phyloP scores from a whole-genome alignment of 1,139 yeast species.

The Suhomyces bokatorum region DNA sequence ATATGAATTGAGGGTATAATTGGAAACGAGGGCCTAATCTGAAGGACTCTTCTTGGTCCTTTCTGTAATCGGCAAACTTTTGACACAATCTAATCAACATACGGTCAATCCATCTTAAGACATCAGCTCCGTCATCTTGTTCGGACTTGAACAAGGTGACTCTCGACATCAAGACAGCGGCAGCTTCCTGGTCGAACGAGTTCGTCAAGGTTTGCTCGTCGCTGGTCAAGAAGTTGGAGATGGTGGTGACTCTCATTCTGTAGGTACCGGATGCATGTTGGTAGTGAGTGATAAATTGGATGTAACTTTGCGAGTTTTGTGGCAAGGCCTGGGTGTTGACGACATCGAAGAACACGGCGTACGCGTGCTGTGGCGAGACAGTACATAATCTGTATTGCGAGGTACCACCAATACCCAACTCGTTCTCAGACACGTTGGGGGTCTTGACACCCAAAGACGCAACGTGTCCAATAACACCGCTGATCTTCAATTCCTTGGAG shows the following conservation, averaged over 20 bases:
- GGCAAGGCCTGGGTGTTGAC: conserved; percentile 52
- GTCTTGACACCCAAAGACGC: conserved; percentile 66
- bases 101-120: conserved; percentile 53
- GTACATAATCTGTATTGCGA: conserved; percentile 84
- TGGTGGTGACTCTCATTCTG: conserved; percentile 89
- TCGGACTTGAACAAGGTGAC: conserved; percentile 89
- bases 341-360: conserved; percentile 86
- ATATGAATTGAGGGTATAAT: conserved; percentile 89
- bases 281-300: conserved; percentile 74
- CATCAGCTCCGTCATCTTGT: conserved; percentile 59
- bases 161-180: conserved; percentile 94
- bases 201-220: conserved; percentile 52
- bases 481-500: conserved; percentile 82
- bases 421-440: conserved; percentile 83
- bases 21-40: conserved; percentile 49
- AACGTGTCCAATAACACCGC: conserved; percentile 95
- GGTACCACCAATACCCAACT: conserved; percentile 91
- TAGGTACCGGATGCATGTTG: conserved; percentile 81
- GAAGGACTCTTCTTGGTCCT: conserved; percentile 48
- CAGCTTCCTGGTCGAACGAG: conserved; percentile 98
- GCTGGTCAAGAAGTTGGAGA: conserved; percentile 61
- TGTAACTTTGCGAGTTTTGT: conserved; percentile 54
- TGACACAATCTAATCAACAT: conserved; percentile 53
- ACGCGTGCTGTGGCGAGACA: conserved; percentile 81
- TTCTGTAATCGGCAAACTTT: conserved; percentile 52